Base-by-base conservation (phyloP, 164 flowering plant species). In the Cinnamomum chago region DNA sequence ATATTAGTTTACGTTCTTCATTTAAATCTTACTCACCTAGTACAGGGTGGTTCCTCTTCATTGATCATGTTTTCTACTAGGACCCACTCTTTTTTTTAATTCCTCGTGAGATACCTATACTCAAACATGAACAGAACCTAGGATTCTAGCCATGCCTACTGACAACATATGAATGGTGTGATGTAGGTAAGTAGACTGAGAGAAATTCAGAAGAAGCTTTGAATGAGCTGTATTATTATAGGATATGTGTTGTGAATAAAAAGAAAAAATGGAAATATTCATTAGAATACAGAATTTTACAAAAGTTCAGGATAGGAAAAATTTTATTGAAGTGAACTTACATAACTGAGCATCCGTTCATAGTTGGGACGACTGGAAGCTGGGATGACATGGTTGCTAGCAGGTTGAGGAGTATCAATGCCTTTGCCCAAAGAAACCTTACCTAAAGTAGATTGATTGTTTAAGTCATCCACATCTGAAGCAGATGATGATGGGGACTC, bases 401-500 rank as follows among this genome's bases (percentile, higher is more conserved):
- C 79, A 65, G 67, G 78, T 66, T 78, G 76, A 72, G 84, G 84
- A 76, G 90, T 74, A 67, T 67, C 83, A 68, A 75, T 79, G 72
- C 79, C 77, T 80, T 86, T 91, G 52, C 83, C 70, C 47, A 79
- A 60, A 67, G 82, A 71, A 78, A 79, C 58, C 82, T 84, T 89
- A 55, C 89, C 97, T 12, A 55, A 73, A 11, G 65, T 9, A 20
- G 70, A 47, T 47, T 73, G 76, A 79, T 88, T 82, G 82, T 91
- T 90, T 60, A 89, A 79, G 80, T 90, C 91, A 81, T 95, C 98
- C 72, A 92, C 80, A 84, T 90, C 97, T 50, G 98, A 95, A 51
- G 90, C 93, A 80, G 95, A 95, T 18, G 98, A 92, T 24, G 95
- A 90, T 25, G 98, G 97, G 51, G 98, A 95, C 79, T 91, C 98